Evolutionary conservation across 2,329 filamentous ascomycete species (phyloP).

Genomic region (Teratosphaeria zuluensis): DNA sequence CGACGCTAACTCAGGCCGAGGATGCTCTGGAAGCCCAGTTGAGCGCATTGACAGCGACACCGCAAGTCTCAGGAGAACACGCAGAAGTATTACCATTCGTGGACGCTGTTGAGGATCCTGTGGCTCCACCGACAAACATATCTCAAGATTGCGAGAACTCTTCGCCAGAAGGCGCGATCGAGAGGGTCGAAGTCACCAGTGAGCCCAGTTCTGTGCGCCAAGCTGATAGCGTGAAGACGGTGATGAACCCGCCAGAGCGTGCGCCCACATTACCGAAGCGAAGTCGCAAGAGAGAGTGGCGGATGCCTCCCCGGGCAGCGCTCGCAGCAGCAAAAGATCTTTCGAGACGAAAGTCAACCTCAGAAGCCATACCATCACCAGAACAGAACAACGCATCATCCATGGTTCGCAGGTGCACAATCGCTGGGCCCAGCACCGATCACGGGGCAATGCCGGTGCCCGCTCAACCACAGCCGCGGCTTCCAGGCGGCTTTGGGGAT

Average conservation of each 20-base stretch:
- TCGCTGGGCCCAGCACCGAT: background rate
- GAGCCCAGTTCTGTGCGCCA: constrained; percentile 1
- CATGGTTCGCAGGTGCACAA: background rate
- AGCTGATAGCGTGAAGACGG: constrained; percentile 16
- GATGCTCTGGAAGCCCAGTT: constrained; percentile 25
- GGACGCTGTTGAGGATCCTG: too few relatives aligned
- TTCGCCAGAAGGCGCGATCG: background rate
- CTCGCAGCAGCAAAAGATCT: background rate
- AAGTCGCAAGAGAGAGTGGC: constrained; percentile 33
- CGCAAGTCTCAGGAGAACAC: constrained; percentile 1
- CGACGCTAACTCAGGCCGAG: constrained; percentile 40
- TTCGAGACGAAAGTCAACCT: background rate
- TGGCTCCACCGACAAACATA: background rate
- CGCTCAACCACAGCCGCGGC: background rate
- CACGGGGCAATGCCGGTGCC: background rate
- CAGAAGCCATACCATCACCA: background rate
- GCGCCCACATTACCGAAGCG: constrained; percentile 31
- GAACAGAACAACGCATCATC: background rate
- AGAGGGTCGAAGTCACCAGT: background rate
- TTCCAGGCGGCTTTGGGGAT: background rate
- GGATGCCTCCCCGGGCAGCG: background rate
- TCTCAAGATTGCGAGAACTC: background rate
- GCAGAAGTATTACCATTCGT: too few relatives aligned
- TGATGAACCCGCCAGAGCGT: constrained; percentile 22
- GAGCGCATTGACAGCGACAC: constrained; percentile 10